Conservation (phyloP, 148 eudicot genomes). For the Chenopodium berlandieri region DNA sequence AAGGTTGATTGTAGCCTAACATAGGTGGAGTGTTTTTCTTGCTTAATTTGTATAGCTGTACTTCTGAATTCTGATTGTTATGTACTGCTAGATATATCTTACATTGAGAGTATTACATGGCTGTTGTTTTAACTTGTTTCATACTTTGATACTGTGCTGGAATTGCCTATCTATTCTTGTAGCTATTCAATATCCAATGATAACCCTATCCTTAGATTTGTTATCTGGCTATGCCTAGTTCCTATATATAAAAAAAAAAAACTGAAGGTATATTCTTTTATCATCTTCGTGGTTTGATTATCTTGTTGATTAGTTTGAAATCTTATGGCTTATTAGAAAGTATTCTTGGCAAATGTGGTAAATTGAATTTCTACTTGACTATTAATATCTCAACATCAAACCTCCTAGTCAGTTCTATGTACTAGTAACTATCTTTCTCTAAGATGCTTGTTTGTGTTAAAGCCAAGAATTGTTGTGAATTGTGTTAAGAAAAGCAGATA, state of each 20-base stretch:
- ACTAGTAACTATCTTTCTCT: not conserved
- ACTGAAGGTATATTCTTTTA: not conserved
- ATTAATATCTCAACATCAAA: not conserved
- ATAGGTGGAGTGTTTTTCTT: not conserved
- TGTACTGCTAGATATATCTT: not conserved
- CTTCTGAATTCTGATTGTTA: not conserved
- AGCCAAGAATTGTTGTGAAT: not conserved
- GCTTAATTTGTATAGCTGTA: not conserved
- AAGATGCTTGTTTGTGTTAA: not conserved
- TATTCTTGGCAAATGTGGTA: not conserved
- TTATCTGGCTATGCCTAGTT: not conserved
- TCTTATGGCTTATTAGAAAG: not conserved
- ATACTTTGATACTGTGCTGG: not conserved
- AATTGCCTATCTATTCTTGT: not conserved
- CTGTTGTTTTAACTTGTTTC: not conserved
- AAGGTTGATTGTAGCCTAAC: not conserved
- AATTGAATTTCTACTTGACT: not conserved
- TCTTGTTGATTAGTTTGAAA: not conserved
- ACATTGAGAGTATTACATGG: not conserved
- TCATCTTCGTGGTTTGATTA: not conserved
- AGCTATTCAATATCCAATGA: not conserved
- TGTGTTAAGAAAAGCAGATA: not conserved
- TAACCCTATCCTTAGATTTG: not conserved
- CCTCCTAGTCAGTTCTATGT: not conserved
- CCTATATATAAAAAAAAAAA: not conserved